These are phyloP conservation scores for Kalanchoe fedtschenkoi DNA, from an alignment of 164 flowering plant genomes.

Conservation along the genomic window DNA sequence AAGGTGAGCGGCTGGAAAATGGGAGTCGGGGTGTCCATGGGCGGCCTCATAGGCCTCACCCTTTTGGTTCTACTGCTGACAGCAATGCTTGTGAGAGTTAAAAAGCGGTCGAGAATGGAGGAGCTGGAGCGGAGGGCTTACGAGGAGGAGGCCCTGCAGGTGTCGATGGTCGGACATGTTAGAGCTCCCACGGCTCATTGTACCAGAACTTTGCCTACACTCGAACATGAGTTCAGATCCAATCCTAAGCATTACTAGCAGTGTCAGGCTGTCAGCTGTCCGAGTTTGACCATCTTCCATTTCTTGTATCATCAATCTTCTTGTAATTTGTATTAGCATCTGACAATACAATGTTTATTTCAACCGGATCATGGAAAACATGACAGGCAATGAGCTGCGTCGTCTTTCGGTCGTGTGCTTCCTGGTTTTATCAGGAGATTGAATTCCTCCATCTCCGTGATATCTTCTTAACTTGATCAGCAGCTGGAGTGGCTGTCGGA, in stretches of 20 bases:
- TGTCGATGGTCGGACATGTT: slow-evolving; percentile 89
- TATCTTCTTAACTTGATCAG: slow-evolving; percentile 44
- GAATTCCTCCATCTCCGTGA: slow-evolving; percentile 94
- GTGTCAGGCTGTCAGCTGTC: too few relatives aligned
- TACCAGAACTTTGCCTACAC: slow-evolving; percentile 48
- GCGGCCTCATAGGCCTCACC: slow-evolving; percentile 50
- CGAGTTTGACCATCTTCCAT: too few relatives aligned
- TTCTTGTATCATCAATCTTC: too few relatives aligned
- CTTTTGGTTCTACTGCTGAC: slow-evolving; percentile 56
- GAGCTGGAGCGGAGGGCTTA: slow-evolving; percentile 82
- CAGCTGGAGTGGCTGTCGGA: slow-evolving; percentile 19
- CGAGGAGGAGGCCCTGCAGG: slow-evolving; percentile 88
- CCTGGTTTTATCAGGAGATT: slow-evolving; percentile 39
- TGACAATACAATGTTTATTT: too few relatives aligned
- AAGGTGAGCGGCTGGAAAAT: slow-evolving; percentile 54
- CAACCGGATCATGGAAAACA: neutral
- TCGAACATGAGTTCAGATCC: slow-evolving; percentile 41
- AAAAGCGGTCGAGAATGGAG: slow-evolving; percentile 54
- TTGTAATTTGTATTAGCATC: neutral
- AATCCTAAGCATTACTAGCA: slow-evolving; percentile 16
- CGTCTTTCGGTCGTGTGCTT: too few relatives aligned
- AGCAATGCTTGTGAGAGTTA: slow-evolving; percentile 62
- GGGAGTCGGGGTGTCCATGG: slow-evolving; percentile 48
- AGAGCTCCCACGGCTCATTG: slow-evolving; percentile 55
- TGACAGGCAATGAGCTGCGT: neutral